Conservation (phyloP, 2,329 filamentous ascomycete genomes). For the Chrysosporium keratinophilum region DNA sequence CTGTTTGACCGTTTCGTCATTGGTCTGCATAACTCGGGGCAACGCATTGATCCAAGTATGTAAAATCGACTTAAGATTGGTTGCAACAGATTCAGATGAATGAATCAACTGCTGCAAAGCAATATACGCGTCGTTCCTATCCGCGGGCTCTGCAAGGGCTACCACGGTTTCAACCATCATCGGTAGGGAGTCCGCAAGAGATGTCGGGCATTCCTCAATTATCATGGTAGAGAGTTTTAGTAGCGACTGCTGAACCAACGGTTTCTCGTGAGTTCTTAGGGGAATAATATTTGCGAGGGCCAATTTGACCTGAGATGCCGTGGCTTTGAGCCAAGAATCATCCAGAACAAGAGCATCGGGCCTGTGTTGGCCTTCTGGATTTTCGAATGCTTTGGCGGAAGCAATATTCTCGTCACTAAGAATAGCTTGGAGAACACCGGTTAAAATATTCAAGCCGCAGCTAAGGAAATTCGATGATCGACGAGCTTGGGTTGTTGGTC, state of each 20-base stretch:
- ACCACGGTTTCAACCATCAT: slow-evolving; percentile 76
- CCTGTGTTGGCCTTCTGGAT: slow-evolving; percentile 22
- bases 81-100: slow-evolving; percentile 52
- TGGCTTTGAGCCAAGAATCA: slow-evolving; percentile 66
- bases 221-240: slow-evolving; percentile 62
- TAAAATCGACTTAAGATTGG: slow-evolving; percentile 56
- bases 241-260: slow-evolving; percentile 58
- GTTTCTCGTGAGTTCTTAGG: slow-evolving; percentile 58
- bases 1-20: slow-evolving; percentile 68
- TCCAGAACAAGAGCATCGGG: slow-evolving; percentile 35
- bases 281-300: slow-evolving; percentile 69
- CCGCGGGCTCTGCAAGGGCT: slow-evolving; percentile 49
- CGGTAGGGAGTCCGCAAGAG: slow-evolving; percentile 56
- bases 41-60: slow-evolving; percentile 75
- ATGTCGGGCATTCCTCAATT: slow-evolving; percentile 66
- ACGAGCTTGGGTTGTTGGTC: slow-evolving; percentile 53
- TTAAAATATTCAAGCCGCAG: slow-evolving; percentile 50
- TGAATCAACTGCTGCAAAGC: slow-evolving; percentile 51
- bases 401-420: slow-evolving; percentile 38
- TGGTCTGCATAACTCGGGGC: slow-evolving; percentile 70
- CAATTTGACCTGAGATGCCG: slow-evolving; percentile 68
- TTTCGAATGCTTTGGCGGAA: slow-evolving; percentile 8
- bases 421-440: slow-evolving; percentile 35
- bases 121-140: slow-evolving; percentile 27
- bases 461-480: slow-evolving; percentile 55